Evolutionary conservation across 1,139 yeast genomes (phyloP).

Genomic region (Hanseniaspora sp.): DNA sequence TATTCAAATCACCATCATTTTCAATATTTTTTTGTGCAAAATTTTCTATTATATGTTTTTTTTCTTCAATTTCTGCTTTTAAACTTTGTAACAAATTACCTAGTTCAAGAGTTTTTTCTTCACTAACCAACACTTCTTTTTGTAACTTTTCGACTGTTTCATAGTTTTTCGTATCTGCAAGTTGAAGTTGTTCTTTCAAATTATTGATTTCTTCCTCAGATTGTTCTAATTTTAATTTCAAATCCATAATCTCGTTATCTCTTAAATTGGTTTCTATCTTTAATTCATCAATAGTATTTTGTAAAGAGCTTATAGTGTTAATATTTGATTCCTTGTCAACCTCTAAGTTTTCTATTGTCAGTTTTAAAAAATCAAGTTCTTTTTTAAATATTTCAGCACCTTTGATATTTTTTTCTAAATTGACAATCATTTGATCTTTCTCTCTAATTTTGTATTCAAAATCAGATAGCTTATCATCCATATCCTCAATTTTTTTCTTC

Average conservation of each 20-base stretch:
- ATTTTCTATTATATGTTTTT: neutral
- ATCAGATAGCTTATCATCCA: slow-evolving; percentile 7
- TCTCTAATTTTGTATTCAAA: slow-evolving; percentile 1
- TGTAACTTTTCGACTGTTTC: neutral
- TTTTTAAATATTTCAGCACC: slow-evolving; percentile 9
- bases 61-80: neutral
- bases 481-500: slow-evolving; percentile 10
- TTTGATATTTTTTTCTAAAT: neutral
- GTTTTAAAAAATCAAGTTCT: neutral
- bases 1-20: neutral
- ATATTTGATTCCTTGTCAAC: neutral
- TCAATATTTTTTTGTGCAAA: neutral
- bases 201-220: neutral
- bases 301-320: neutral
- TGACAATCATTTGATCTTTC: neutral
- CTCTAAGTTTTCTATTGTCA: neutral
- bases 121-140: neutral
- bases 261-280: slow-evolving; percentile 31
- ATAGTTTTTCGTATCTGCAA: neutral
- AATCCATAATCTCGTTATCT: neutral
- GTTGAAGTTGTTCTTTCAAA: neutral
- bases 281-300: slow-evolving; percentile 27
- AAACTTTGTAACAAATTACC: neutral
- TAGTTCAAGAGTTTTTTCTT: neutral
- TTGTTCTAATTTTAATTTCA: neutral